Percentiles rank a stretch among this genome's conserved stretches.
These are phyloP conservation scores for Ustanciosporium gigantosporum DNA, from an alignment of 1,284 basidiomycete genomes.

Conservation along the genomic window DNA sequence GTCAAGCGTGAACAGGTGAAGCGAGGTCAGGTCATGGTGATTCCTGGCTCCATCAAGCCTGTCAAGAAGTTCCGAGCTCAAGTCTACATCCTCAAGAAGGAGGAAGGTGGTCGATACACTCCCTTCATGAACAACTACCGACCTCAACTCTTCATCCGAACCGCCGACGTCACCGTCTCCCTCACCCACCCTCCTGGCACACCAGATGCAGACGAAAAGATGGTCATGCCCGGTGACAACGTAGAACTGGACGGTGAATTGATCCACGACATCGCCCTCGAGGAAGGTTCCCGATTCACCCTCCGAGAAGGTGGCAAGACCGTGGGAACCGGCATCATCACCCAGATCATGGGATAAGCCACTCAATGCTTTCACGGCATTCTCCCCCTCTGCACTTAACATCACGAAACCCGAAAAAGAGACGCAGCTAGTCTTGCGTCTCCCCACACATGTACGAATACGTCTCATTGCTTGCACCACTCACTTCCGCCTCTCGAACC, in stretches of 20 bases:
- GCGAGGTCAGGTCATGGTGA: slow-evolving; percentile 88
- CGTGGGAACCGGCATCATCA: slow-evolving; percentile 59
- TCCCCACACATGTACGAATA: too few species aligned
- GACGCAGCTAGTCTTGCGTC: too few species aligned
- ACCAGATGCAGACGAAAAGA: slow-evolving; percentile 62
- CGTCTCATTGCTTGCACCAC: too few species aligned
- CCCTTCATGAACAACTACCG: slow-evolving; percentile 97
- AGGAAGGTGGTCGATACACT: slow-evolving; percentile 96
- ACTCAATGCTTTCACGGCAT: too few species aligned
- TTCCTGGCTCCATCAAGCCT: slow-evolving; percentile 89
- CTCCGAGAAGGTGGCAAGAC: slow-evolving; percentile 96
- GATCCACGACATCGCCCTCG: slow-evolving; percentile 85
- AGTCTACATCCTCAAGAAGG: slow-evolving; percentile 75
- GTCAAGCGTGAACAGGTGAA: slow-evolving; percentile 94
- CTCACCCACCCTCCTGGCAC: slow-evolving; percentile 83
- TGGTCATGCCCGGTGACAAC: slow-evolving; percentile 99
- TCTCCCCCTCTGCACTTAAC: too few species aligned
- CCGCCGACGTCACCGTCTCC: slow-evolving; percentile 86
- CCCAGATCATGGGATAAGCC: slow-evolving; percentile 50
- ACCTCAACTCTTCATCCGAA: slow-evolving; percentile 94
- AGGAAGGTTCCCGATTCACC: slow-evolving; percentile 92
- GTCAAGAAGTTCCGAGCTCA: slow-evolving; percentile 78
- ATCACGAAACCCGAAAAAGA: too few species aligned
- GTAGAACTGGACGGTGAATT: slow-evolving; percentile 88
- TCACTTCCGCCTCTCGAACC: too few species aligned